Conservation (phyloP, 768 basidiomycete genomes). For the Antrodiella citrinella region DNA sequence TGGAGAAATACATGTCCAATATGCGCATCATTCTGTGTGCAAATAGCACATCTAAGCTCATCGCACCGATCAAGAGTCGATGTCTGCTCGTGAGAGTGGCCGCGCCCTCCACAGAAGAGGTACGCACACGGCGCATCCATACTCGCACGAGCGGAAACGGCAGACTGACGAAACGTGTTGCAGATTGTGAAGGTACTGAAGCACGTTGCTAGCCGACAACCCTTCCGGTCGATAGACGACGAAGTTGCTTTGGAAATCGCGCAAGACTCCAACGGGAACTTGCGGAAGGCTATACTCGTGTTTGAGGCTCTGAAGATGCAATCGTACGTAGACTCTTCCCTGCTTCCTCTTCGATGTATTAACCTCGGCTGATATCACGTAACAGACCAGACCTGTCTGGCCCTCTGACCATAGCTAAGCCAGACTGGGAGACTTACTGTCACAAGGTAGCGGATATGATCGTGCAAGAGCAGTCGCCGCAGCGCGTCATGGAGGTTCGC, state of each 20-base stretch:
- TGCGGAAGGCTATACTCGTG: slow-evolving; percentile 90
- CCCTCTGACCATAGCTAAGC: slow-evolving; percentile 78
- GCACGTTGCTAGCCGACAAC: slow-evolving; percentile 72
- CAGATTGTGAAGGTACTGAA: slow-evolving; percentile 79
- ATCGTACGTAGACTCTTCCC: slow-evolving; percentile 44
- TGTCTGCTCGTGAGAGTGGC: slow-evolving; percentile 92
- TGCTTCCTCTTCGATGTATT: neutral
- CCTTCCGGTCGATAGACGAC: slow-evolving; percentile 73
- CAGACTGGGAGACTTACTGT: slow-evolving; percentile 99
- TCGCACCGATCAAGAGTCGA: slow-evolving; percentile 93
- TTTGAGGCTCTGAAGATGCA: slow-evolving; percentile 97
- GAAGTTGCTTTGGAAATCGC: slow-evolving; percentile 64
- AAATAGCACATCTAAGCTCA: slow-evolving; percentile 90
- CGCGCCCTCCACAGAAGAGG: slow-evolving; percentile 75
- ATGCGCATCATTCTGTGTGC: slow-evolving; percentile 95
- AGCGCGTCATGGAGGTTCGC: slow-evolving; percentile 85
- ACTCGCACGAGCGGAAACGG: too few species aligned
- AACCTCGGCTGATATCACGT: neutral
- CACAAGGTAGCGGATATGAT: slow-evolving; percentile 88
- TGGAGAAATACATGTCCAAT: slow-evolving; percentile 99
- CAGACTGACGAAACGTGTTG: neutral
- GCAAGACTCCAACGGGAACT: slow-evolving; percentile 77
- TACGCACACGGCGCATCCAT: slow-evolving; percentile 32
- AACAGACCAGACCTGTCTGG: slow-evolving; percentile 76
- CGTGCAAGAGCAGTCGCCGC: slow-evolving; percentile 81